A percentile compares a stretch with the other conserved stretches of the same genome.
phyloP scores from a whole-genome alignment of 441 rosid species.

The Aquilaria agallochum region DNA sequence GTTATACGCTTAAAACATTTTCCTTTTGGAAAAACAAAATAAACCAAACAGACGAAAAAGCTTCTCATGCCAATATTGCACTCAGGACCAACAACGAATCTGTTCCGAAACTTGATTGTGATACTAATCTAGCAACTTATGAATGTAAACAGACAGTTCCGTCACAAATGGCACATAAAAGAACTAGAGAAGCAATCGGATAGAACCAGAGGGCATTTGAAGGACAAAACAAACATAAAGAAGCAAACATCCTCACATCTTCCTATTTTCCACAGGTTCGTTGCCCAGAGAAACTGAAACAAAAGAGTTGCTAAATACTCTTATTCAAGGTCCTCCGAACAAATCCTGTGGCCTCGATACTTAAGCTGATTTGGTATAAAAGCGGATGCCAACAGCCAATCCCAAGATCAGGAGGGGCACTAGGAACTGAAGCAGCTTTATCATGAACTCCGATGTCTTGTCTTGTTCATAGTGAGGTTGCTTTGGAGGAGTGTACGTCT shows the following conservation, averaged over 20 bases:
- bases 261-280: slow-evolving; percentile 5
- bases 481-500: slow-evolving; percentile 51
- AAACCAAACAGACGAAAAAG: no score
- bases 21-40: no score
- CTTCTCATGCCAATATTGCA: no score
- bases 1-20: no score
- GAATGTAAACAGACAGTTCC: no score
- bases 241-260: slow-evolving; percentile 13
- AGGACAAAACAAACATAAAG: slow-evolving; percentile 16
- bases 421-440: slow-evolving; percentile 81
- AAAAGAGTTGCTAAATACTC: neutral
- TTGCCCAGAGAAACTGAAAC: slow-evolving; percentile 12
- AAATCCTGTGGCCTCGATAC: slow-evolving; percentile 8
- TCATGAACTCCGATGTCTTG: slow-evolving; percentile 62
- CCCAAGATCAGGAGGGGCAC: slow-evolving; percentile 87
- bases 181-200: neutral
- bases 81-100: no score
- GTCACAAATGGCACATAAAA: neutral
- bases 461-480: slow-evolving; percentile 71
- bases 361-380: slow-evolving; percentile 71
- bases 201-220: neutral
- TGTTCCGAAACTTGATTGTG: no score
- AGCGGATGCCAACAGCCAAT: slow-evolving; percentile 74
- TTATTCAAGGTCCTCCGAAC: slow-evolving; percentile 20
- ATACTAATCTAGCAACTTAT: no score